Evolutionary conservation across 768 basidiomycete genomes (phyloP), one percentile per base, ranked within the genome.

Genomic region (Mycena maculata): DNA sequence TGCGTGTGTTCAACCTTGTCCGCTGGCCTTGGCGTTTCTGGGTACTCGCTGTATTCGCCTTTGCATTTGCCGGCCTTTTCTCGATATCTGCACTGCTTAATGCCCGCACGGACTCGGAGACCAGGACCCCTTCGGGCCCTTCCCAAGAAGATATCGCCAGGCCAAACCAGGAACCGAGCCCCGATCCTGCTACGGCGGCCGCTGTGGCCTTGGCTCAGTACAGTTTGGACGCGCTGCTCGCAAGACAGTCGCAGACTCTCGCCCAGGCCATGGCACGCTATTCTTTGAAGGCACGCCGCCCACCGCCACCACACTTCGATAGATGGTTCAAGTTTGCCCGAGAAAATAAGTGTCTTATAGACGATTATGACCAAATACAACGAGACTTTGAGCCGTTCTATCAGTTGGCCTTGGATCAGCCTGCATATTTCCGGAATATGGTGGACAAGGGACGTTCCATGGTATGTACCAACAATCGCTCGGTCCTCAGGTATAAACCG

Each of bases 321-420:
- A n/a, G 15, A 25, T 71, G 71, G 71, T 71, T 71, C 23, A 18
- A 9, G 1, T 71, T 68, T n/a, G 71, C 71, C 1, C 23, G 20
- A 33, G 22, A 66, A 10, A 50, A 69, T n/a, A 22, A 47, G 12
- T 71, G 71, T 42, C 38, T 71, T 12, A 59, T 71, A 31, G 71
- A 71, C 48, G 64, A 69, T 1, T 71, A 71, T 39, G 71, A 63
- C 57, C 71, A 69, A 47, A 69, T 71, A 13, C 56, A 59, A 20
- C 56, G 60, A 23, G 65, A 70, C 45, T 67, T 70, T 23, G 65
- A 67, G 57, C 69, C 69, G 20, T 65, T 59, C 53, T 65, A 68
- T 36, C 64, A 65, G 22, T 12, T 65, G 27, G 67, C 68, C 18
- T 15, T n/a, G 23, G 41, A 57, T n/a, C 25, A 66, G 2, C 64